Conservation (phyloP, 352 stramenopile species). For the Chrysophaeum taylorii region DNA sequence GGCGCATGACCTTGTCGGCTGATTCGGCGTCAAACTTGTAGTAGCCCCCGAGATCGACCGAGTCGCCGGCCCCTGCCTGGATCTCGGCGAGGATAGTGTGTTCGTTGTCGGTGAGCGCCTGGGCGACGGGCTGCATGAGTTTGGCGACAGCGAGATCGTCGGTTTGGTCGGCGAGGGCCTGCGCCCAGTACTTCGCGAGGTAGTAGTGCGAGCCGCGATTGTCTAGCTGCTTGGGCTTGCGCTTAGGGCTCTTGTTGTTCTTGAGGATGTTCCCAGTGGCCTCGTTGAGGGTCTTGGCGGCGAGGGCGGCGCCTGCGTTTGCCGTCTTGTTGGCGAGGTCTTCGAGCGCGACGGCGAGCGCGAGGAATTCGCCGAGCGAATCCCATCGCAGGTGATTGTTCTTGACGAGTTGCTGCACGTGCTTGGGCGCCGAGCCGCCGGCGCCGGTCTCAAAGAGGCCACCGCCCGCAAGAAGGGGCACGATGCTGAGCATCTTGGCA, state of each 20-base stretch:
- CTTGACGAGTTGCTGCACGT: conserved; percentile 58
- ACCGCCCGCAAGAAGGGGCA: conserved; percentile 56
- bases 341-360: conserved; percentile 54
- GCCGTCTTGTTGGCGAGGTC: conserved; percentile 39
- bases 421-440: conserved; percentile 58
- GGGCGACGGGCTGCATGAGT: conserved; percentile 44
- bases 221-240: conserved; percentile 57
- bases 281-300: conserved; percentile 48
- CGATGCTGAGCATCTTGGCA: conserved; percentile 66
- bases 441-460: conserved; percentile 62
- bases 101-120: conserved; percentile 43
- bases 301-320: conserved; percentile 46
- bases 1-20: conserved; percentile 47
- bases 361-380: conserved; percentile 55
- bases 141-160: conserved; percentile 36
- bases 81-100: conserved; percentile 59
- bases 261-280: conserved; percentile 49
- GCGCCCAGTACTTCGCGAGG: conserved; percentile 60
- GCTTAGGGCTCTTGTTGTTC: conserved; percentile 46
- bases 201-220: conserved; percentile 65
- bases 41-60: conserved; percentile 59
- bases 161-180: conserved; percentile 41
- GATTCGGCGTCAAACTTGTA: conserved; percentile 54
- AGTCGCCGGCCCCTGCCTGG: conserved; percentile 43
- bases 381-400: conserved; percentile 60